These are phyloP conservation scores for Cercospora sesami DNA, from an alignment of 2,329 filamentous ascomycete species.

Conservation along the genomic window DNA sequence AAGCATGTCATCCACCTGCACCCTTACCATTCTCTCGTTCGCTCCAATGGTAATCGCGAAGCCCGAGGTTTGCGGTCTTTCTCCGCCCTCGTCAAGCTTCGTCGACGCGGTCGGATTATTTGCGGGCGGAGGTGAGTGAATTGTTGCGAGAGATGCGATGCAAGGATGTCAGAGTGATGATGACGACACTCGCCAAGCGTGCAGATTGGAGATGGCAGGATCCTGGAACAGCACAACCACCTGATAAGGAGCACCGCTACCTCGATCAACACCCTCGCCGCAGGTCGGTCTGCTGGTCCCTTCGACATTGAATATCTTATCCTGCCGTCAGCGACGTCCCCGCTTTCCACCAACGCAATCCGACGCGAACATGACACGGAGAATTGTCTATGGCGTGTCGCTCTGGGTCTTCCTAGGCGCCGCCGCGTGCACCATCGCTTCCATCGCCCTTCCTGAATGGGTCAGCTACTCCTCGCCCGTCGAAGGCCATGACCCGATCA, in stretches of 20 bases:
- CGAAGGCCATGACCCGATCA: constrained; percentile 49
- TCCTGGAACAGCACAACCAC: neutral
- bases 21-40: neutral
- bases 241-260: neutral
- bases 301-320: neutral
- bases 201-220: neutral
- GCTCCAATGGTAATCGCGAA: neutral
- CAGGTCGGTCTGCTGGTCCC: neutral
- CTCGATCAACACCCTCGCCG: neutral
- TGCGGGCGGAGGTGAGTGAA: neutral
- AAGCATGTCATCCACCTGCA: neutral
- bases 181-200: neutral
- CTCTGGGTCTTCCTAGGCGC: constrained; percentile 55
- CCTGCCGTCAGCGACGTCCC: neutral
- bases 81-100: neutral
- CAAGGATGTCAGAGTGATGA: neutral
- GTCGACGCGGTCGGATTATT: neutral
- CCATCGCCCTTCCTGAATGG: constrained; percentile 71
- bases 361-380: constrained; percentile 47
- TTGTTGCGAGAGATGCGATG: neutral
- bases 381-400: constrained; percentile 51
- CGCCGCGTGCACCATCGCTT: constrained; percentile 68
- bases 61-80: neutral
- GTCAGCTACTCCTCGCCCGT: constrained; percentile 52
- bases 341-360: neutral